A percentile compares a stretch with the other conserved stretches of the same genome.
Evolutionary conservation across 345 rosid species (phyloP).

Genomic region (Gossypium herbaceum): DNA sequence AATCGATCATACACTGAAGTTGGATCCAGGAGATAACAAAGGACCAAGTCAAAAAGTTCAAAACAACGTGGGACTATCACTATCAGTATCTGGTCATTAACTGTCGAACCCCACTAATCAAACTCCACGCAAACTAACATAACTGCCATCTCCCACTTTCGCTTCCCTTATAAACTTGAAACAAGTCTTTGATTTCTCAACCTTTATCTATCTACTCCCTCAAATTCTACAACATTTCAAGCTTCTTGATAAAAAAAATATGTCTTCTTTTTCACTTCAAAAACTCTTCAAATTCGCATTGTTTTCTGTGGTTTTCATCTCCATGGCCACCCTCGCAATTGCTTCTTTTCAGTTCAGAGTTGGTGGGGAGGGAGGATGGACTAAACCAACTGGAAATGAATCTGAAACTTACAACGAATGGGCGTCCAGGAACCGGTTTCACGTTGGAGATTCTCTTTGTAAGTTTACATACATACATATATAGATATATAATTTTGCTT

Average conservation of each 20-base stretch:
- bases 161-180: not conserved
- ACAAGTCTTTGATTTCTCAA: not conserved
- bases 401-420: slow-evolving; percentile 24
- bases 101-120: slow-evolving; percentile 19
- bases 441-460: slow-evolving; percentile 35
- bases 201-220: not conserved
- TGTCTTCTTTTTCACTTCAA: slow-evolving; percentile 15
- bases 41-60: slow-evolving; percentile 4
- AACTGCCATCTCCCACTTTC: slow-evolving; percentile 9
- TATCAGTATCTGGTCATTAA: not conserved
- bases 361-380: slow-evolving; percentile 31
- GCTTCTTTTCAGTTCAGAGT: slow-evolving; percentile 27
- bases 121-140: slow-evolving; percentile 13
- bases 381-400: slow-evolving; percentile 18
- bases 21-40: not conserved
- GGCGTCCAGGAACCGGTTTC: slow-evolving; percentile 31
- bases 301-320: slow-evolving; percentile 4
- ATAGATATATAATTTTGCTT: not conserved
- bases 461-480: slow-evolving; percentile 1
- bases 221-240: not conserved
- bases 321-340: not conserved
- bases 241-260: not conserved
- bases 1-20: not conserved
- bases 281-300: slow-evolving; percentile 1
- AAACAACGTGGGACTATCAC: slow-evolving; percentile 12